Evolutionary conservation across 306 rosid genomes (phyloP), one percentile per base, ranked within the genome.

Genomic region (Purshia tridentata): DNA sequence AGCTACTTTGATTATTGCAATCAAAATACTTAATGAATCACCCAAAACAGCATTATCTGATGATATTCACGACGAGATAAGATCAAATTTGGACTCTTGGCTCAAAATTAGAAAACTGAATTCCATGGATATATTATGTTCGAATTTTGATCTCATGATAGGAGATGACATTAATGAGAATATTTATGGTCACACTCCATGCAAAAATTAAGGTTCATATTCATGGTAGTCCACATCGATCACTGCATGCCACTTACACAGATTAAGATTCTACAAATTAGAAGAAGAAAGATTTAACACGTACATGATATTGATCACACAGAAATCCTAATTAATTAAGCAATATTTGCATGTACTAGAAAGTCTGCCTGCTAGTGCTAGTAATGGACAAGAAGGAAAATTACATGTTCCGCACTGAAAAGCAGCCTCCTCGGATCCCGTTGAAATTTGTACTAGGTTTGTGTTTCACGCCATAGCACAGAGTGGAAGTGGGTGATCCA

Each of bases 391-490:
- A 4, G 45, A 62, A 52, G 4, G 68, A 69, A 69, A 22, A 46
- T 63, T 70, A 74, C 65, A 76, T 47, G 50, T 45, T 80, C 77
- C 37, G 22, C 49, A 55, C 9, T 8, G 59, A 20, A 35, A 20
- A 70, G 58, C 81, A 54, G 9, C 81, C 63, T 11, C 74, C 41
- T 11, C 74, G 41, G 20, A 72, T 65, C n/a, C 37, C 65, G 9
- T 49, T 49, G 6, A 48, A 45, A 37, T 48, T n/a, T 23, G 41
- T 50, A 39, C 20, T 41, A 1, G 35, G 1, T 67, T 50, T 72
- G n/a, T 63, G 23, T 74, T 40, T 56, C 4, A 65, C 63, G 16
- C 76, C 72, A 62, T 78, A 81, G 50, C 85, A 70, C 70, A 67
- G 71, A 6, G 71, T 71, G 44, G 83, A 77, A 35, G 48, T 81